Evolutionary conservation across 2,329 filamentous ascomycete species (phyloP), one percentile per base, ranked within the genome.

Genomic region (Exophiala aquamarina): DNA sequence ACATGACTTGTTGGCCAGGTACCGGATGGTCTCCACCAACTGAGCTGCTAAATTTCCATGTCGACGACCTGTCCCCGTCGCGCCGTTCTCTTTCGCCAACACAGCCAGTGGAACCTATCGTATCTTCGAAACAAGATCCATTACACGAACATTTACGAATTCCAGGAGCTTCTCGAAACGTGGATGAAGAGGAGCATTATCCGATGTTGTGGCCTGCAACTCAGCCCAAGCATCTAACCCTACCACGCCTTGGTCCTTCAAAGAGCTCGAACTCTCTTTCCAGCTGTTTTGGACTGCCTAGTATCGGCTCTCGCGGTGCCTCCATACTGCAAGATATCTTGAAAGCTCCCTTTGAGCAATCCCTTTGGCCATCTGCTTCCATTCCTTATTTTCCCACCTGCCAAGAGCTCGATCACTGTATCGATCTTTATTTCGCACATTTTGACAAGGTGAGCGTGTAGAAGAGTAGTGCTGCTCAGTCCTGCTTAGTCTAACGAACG

Each of bases 391-490:
- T 44, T 26, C 41, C 41, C 33, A 23, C 41, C 13, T 21, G 14
- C 32, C 31, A 44, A 28, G 19, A 44, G 33, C 33, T 44, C 31
- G 41, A 44, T 44, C 41, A 44, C 32, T 44, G 41, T 37, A 44
- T 44, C 34, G 41, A 44, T 37, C 41, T 44, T 26, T 44, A 44
- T 28, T 44, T 44, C 19, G 31, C 32, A 13, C 41, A 44, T 44
- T 44, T 44, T 37, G 41, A 44, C 41, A 44, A 44, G 41, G 41
- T 44, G 28, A 44, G 18, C 33, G 8, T 26, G 41, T 14, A 11
- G 17, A 37, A 37, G 9, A 35, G 29, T 29, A 37, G 26, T 37
- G 31, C 20, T 44, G 15, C 19, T n/a, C n/a, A 9, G n/a, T n/a
- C n/a, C 9, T 31, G 28, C 28, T 31, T n/a, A 9, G 9, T 31